These are phyloP conservation scores for Schrenkiella parvula DNA, from an alignment of 345 rosid species.

Conservation along the genomic window DNA sequence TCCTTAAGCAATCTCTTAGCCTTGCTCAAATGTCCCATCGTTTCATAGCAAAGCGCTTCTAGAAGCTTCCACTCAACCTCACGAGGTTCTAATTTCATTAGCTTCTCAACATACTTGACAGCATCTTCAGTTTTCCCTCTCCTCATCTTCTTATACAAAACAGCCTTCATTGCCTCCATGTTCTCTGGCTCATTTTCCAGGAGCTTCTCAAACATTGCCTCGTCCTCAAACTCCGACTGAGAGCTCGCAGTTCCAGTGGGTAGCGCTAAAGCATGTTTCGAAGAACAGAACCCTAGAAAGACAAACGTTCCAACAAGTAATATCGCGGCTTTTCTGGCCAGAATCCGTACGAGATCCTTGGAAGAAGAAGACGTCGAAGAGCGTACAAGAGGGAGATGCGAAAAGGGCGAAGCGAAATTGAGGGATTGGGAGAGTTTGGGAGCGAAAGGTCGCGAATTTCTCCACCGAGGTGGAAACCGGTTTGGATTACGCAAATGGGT, in stretches of 20 bases:
- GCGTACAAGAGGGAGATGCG: slow-evolving; percentile 16
- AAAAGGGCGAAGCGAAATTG: slow-evolving; percentile 13
- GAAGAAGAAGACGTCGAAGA: slow-evolving; percentile 24
- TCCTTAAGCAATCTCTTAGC: slow-evolving; percentile 64
- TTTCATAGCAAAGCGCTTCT: slow-evolving; percentile 81
- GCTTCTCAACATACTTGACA: slow-evolving; percentile 54
- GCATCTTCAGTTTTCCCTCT: slow-evolving; percentile 63
- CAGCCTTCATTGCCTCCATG: slow-evolving; percentile 67
- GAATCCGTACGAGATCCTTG: slow-evolving; percentile 22
- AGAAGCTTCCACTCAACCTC: slow-evolving; percentile 93
- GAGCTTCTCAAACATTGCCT: slow-evolving; percentile 55
- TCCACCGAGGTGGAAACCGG: slow-evolving; percentile 5
- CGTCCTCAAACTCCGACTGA: slow-evolving; percentile 43
- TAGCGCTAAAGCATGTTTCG: slow-evolving; percentile 47
- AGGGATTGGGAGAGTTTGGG: slow-evolving; percentile 18
- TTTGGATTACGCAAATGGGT: slow-evolving; percentile 4
- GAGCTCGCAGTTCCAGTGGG: slow-evolving; percentile 30
- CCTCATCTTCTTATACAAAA: slow-evolving; percentile 74
- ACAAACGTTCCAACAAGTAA: slow-evolving; percentile 58
- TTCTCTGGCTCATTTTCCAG: slow-evolving; percentile 66
- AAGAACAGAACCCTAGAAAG: slow-evolving; percentile 43
- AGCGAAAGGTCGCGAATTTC: slow-evolving; percentile 25
- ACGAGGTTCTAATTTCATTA: slow-evolving; percentile 56
- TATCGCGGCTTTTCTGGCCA: slow-evolving; percentile 40
- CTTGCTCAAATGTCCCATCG: slow-evolving; percentile 59